Percentiles rank a stretch among this genome's conserved stretches.
These are phyloP conservation scores for Naganishia vishniacii DNA, from an alignment of 768 basidiomycete species.

Conservation along the genomic window DNA sequence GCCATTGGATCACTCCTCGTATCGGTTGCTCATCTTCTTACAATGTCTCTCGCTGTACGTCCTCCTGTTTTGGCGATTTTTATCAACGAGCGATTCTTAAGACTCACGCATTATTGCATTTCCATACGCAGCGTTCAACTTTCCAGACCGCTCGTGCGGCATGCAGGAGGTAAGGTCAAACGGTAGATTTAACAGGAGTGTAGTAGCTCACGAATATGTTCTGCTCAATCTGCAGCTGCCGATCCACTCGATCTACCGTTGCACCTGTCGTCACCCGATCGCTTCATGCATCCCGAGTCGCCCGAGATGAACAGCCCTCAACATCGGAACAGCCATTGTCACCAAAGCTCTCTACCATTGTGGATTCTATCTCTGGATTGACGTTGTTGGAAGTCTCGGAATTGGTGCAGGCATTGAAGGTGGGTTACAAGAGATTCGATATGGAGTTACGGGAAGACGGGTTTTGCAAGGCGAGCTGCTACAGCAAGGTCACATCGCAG, in stretches of 20 bases:
- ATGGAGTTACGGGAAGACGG: not conserved
- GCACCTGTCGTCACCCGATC: constrained; percentile 12
- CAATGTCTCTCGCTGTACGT: constrained; percentile 13
- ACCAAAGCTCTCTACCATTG: constrained; percentile 68
- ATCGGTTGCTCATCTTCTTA: not conserved
- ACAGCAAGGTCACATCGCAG: not conserved
- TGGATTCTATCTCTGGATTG: constrained; percentile 83
- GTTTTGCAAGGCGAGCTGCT: not conserved
- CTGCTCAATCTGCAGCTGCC: not conserved
- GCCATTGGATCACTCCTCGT: no score
- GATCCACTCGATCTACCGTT: constrained; percentile 10
- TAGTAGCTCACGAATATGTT: not conserved
- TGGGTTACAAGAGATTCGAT: constrained; percentile 43
- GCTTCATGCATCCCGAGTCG: constrained; percentile 9
- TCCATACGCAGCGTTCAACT: constrained; percentile 3
- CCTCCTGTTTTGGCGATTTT: not conserved
- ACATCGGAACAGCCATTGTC: constrained; percentile 29
- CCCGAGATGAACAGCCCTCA: constrained; percentile 16
- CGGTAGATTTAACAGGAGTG: no score
- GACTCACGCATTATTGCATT: not conserved
- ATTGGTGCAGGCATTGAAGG: constrained; percentile 86
- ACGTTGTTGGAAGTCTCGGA: constrained; percentile 92
- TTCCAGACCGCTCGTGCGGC: constrained; percentile 15
- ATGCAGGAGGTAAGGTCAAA: constrained; percentile 10
- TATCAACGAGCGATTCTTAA: not conserved